Conservation (phyloP, 1,284 basidiomycete genomes). For the Moniliophthora roreri region DNA sequence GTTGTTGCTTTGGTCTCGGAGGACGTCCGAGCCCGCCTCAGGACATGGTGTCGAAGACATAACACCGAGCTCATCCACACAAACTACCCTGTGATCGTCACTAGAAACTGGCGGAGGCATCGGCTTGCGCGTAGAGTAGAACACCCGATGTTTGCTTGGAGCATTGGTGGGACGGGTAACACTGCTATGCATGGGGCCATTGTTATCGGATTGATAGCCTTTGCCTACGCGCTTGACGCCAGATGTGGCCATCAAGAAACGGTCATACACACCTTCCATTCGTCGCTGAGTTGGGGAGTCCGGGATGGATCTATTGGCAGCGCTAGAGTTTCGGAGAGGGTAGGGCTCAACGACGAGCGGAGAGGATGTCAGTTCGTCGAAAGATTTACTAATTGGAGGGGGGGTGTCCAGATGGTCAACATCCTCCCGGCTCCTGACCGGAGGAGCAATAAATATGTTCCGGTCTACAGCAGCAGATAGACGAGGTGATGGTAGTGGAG, state of each 20-base stretch:
- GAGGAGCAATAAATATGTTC: constrained; percentile 59
- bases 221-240: constrained; percentile 73
- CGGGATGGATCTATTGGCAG: constrained; percentile 32
- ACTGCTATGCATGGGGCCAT: constrained; percentile 34
- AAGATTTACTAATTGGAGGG: constrained; percentile 26
- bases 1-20: constrained; percentile 47
- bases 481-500: constrained; percentile 47
- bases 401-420: constrained; percentile 5
- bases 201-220: constrained; percentile 70
- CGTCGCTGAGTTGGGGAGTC: constrained; percentile 57
- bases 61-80: constrained; percentile 57
- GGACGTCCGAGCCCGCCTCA: constrained; percentile 23
- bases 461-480: constrained; percentile 65
- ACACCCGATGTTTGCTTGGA: constrained; percentile 42
- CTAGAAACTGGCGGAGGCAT: constrained; percentile 71
- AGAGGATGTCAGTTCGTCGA: constrained; percentile 58
- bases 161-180: constrained; percentile 25
- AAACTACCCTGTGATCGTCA: constrained; percentile 47
- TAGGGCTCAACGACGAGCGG: constrained; percentile 65
- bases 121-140: constrained; percentile 48
- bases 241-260: constrained; percentile 74
- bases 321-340: constrained; percentile 41
- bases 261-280: constrained; percentile 71
- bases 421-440: constrained; percentile 22
- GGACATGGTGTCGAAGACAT: constrained; percentile 31